Evolutionary conservation across 805 yeast species (phyloP), one percentile per base, ranked within the genome.

Genomic region (Candida takata): DNA sequence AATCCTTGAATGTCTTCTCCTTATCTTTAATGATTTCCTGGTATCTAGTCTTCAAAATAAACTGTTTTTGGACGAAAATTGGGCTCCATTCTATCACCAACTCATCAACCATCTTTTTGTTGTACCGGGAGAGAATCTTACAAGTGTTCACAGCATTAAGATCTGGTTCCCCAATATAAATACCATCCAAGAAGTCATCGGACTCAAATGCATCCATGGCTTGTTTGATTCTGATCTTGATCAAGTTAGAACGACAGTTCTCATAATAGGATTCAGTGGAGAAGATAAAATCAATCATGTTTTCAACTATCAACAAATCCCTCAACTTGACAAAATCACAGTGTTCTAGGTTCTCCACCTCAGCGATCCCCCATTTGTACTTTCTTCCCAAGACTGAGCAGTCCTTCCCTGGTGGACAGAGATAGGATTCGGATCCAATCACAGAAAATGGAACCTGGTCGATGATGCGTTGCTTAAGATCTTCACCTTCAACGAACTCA

Each of bases 341-440:
- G 57, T 82, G 87, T 8, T 63, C 57, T 14, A 70, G 72, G 55
- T 85, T 80, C 51, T 84, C 95, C 27, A 84, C 82, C 52, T 87
- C 95, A 11, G 84, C 84, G 16, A 73, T 58, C 1, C 97, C 97
- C 96, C 96, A 88, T 13, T 65, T 69, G 61, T 86, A 88, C 51
- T 70, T 69, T 51, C 95, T 70, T 13, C 92, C 95, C 43, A 82
- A 68, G 20, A 83, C 83, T 5, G 40, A 21, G 6, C 24, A 29
- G 3, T 23, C 35, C 8, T 27, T 24, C 16, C 13, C 35, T 4
- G 59, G 42, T 23, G 67, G 8, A 13, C 19, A 59, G 23, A 67
- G 70, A 35, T 58, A 60, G 9, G 69, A 67, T 43, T 69, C 78
- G 3, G 94, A 74, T 15, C 87, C 81, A 41, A 88, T 74, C 3